A percentile compares a stretch with the other conserved stretches of the same genome.
phyloP scores from a whole-genome alignment of 495 filamentous ascomycete genomes.

The Lepraria neglecta region DNA sequence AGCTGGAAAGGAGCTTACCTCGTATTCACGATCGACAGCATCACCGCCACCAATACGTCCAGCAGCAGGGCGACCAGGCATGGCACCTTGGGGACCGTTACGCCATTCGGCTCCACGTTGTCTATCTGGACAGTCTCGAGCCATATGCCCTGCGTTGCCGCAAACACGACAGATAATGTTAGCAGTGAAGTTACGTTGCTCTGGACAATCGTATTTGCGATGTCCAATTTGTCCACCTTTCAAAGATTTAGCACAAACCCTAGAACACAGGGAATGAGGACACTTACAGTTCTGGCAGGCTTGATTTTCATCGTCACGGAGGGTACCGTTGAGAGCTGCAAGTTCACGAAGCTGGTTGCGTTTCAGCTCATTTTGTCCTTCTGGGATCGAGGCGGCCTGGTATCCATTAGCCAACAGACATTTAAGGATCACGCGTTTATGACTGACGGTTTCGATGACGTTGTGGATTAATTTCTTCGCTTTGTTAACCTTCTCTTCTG shows the following conservation, averaged over 20 bases:
- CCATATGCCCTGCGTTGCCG: slow-evolving; percentile 91
- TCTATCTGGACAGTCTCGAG: slow-evolving; percentile 86
- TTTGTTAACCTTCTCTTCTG: slow-evolving; percentile 96
- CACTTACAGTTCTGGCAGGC: slow-evolving; percentile 94
- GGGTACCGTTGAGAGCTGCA: slow-evolving; percentile 93
- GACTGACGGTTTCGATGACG: slow-evolving; percentile 89
- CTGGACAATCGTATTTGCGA: slow-evolving; percentile 96
- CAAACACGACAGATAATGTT: slow-evolving; percentile 99
- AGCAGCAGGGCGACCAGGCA: slow-evolving; percentile 44
- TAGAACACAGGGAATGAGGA: background rate
- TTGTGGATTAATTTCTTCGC: slow-evolving; percentile 96
- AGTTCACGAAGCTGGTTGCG: slow-evolving; percentile 96
- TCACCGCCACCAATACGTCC: slow-evolving; percentile 70
- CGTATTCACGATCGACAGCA: slow-evolving; percentile 88
- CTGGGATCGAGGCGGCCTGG: slow-evolving; percentile 94
- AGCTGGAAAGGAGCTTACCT: slow-evolving; percentile 53
- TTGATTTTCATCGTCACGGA: slow-evolving; percentile 98
- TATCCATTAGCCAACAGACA: slow-evolving; percentile 3
- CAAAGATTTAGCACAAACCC: slow-evolving; percentile 11
- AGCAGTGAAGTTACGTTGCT: slow-evolving; percentile 95
- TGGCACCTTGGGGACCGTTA: slow-evolving; percentile 54
- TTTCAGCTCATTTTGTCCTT: slow-evolving; percentile 97
- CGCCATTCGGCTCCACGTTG: slow-evolving; percentile 88
- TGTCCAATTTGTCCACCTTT: slow-evolving; percentile 92
- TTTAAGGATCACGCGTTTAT: background rate